These are phyloP conservation scores for Dictyostelium brefeldianum DNA, from an alignment of 78 protist species.

Conservation along the genomic window DNA sequence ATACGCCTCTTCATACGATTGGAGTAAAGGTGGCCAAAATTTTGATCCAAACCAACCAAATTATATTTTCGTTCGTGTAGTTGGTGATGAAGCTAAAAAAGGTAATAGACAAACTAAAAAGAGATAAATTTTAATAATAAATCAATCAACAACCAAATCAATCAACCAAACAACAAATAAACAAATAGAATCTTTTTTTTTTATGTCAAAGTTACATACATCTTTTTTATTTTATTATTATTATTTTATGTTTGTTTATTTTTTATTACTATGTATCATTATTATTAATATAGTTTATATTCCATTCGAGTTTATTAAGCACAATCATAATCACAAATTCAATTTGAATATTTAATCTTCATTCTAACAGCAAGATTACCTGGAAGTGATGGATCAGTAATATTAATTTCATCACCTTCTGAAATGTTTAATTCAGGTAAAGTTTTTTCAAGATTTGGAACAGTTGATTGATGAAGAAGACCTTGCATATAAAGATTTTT, in stretches of 20 bases:
- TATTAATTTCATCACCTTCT: conserved; percentile 65
- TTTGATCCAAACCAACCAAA: conserved; percentile 19
- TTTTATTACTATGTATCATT: background rate
- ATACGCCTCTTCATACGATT: conserved; percentile 94
- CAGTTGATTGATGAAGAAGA: conserved; percentile 77
- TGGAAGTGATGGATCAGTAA: conserved; percentile 85
- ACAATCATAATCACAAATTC: background rate
- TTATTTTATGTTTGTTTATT: background rate
- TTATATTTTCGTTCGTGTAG: conserved; percentile 24
- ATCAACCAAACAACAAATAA: background rate
- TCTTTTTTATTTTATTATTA: background rate
- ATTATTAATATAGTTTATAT: background rate
- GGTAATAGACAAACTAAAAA: conserved; percentile 19
- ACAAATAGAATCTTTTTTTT: background rate
- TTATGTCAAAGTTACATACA: background rate
- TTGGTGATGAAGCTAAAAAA: conserved; percentile 44
- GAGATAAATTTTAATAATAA: conserved; percentile 1
- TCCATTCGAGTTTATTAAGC: too few relatives aligned
- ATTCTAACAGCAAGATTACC: conserved; percentile 58
- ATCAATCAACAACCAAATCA: background rate
- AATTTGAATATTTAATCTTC: conserved; percentile 10
- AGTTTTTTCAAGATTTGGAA: conserved; percentile 81
- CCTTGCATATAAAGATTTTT: conserved; percentile 86
- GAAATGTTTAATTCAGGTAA: conserved; percentile 42
- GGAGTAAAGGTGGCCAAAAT: conserved; percentile 81